A percentile compares a stretch with the other conserved stretches of the same genome.
phyloP scores from a whole-genome alignment of 345 rosid species.

The Moricandia arvensis region DNA sequence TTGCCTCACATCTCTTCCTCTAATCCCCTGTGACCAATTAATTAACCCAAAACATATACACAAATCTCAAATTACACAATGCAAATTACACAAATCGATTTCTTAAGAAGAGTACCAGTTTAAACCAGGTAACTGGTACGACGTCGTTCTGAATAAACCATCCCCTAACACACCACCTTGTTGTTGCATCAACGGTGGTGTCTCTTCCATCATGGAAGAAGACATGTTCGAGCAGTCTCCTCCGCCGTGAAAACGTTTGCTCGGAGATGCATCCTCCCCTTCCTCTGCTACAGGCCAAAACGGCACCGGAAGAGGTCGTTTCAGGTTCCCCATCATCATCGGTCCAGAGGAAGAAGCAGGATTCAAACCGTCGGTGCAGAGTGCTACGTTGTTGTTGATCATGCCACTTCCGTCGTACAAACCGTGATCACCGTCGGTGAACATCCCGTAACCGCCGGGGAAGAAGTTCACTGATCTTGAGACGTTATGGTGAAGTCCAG shows the following conservation, averaged over 20 bases:
- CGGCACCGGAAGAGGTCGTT: conserved; percentile 58
- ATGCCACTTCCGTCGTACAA: conserved; percentile 17
- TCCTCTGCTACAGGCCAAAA: conserved; percentile 49
- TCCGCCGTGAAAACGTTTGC: conserved; percentile 53
- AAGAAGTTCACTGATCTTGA: conserved; percentile 25
- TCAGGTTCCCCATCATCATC: conserved; percentile 46
- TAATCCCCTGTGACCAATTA: conserved; percentile 28
- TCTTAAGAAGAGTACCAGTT: conserved; percentile 66
- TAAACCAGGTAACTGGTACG: conserved; percentile 63
- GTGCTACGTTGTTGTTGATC: conserved; percentile 11
- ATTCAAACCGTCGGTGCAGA: conserved; percentile 16
- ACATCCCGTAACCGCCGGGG: conserved; percentile 23
- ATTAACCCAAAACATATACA: conserved; percentile 32
- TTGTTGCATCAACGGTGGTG: conserved; percentile 31
- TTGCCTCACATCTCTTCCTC: conserved; percentile 33
- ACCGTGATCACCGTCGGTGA: conserved; percentile 6
- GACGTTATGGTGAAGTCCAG: conserved; percentile 27
- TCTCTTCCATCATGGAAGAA: conserved; percentile 32
- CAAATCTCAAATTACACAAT: conserved; percentile 33
- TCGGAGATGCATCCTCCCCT: conserved; percentile 39
- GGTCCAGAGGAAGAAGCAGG: conserved; percentile 40
- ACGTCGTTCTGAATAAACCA: conserved; percentile 50
- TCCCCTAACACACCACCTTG: conserved; percentile 57
- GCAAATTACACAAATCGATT: not conserved
- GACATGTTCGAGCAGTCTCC: conserved; percentile 35